phyloP scores from a whole-genome alignment of 2,329 filamentous ascomycete species.

The Canariomyces notabilis region DNA sequence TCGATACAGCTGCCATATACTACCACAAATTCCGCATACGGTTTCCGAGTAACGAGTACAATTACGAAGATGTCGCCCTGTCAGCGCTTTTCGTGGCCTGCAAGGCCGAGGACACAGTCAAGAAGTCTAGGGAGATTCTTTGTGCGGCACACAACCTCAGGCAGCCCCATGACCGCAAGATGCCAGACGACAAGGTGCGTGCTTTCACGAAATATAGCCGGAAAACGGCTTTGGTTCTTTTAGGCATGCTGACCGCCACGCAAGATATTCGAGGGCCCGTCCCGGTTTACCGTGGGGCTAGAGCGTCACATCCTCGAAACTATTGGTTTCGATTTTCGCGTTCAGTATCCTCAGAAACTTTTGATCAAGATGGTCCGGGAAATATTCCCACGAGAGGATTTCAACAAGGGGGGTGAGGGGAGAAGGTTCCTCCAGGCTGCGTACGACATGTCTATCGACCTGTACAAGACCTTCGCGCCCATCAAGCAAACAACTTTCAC shows the following conservation, averaged over 20 bases:
- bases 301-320: slow-evolving; percentile 92
- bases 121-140: slow-evolving; percentile 90
- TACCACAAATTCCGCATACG: slow-evolving; percentile 90
- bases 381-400: slow-evolving; percentile 39
- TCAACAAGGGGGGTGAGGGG: slow-evolving; percentile 35
- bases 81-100: slow-evolving; percentile 88
- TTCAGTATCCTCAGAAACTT: slow-evolving; percentile 78
- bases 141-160: slow-evolving; percentile 87
- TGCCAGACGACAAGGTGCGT: slow-evolving; percentile 74
- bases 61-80: slow-evolving; percentile 78
- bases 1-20: slow-evolving; percentile 84
- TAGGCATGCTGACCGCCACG: neutral
- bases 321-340: slow-evolving; percentile 89
- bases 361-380: slow-evolving; percentile 72
- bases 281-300: slow-evolving; percentile 78
- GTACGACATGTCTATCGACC: slow-evolving; percentile 78
- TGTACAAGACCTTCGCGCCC: slow-evolving; percentile 89
- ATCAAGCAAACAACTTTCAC: slow-evolving; percentile 85
- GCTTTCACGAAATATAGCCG: neutral
- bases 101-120: slow-evolving; percentile 96
- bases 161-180: slow-evolving; percentile 59
- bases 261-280: slow-evolving; percentile 73
- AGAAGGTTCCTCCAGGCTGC: slow-evolving; percentile 60
- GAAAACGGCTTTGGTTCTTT: neutral
- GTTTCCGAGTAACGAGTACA: slow-evolving; percentile 81